Percentiles rank a stretch among this genome's conserved stretches.
These are phyloP conservation scores for Trichoderma pleuroti DNA, from an alignment of 2,329 filamentous ascomycete genomes.

Conservation along the genomic window DNA sequence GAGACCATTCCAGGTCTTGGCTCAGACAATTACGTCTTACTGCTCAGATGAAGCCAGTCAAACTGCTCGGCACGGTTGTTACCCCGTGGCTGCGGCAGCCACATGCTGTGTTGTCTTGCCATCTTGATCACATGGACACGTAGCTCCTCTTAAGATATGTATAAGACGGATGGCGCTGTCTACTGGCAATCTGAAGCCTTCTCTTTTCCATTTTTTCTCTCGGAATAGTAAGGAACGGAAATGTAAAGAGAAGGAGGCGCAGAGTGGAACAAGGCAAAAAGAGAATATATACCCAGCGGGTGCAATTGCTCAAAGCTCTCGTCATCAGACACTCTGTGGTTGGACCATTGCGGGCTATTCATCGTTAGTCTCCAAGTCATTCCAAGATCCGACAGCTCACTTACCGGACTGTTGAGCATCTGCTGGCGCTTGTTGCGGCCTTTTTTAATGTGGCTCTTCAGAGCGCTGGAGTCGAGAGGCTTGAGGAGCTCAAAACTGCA, in stretches of 20 bases:
- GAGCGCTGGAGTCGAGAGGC: constrained; percentile 87
- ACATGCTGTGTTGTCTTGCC: constrained; percentile 19
- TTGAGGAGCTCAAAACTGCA: constrained; percentile 98
- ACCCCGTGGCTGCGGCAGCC: constrained; percentile 30
- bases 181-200: background rate
- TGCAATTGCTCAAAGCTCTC: background rate
- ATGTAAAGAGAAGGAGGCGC: background rate
- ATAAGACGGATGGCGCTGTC: constrained; percentile 12
- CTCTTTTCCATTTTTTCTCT: background rate
- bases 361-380: constrained; percentile 12
- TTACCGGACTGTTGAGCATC: constrained; percentile 93
- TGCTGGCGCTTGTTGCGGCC: constrained; percentile 89
- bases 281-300: background rate
- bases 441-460: constrained; percentile 99
- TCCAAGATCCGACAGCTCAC: constrained; percentile 36
- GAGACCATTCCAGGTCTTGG: constrained; percentile 30
- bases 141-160: background rate
- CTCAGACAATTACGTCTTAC: constrained; percentile 29
- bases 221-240: background rate
- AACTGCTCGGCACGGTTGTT: constrained; percentile 30
- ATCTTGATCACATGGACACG: constrained; percentile 13
- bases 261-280: background rate
- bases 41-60: constrained; percentile 24
- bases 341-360: constrained; percentile 52
- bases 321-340: constrained; percentile 51